A percentile compares a stretch with the other conserved stretches of the same genome.
Evolutionary conservation across 2,329 filamentous ascomycete species (phyloP).

Genomic region (Alternaria arborescens): DNA sequence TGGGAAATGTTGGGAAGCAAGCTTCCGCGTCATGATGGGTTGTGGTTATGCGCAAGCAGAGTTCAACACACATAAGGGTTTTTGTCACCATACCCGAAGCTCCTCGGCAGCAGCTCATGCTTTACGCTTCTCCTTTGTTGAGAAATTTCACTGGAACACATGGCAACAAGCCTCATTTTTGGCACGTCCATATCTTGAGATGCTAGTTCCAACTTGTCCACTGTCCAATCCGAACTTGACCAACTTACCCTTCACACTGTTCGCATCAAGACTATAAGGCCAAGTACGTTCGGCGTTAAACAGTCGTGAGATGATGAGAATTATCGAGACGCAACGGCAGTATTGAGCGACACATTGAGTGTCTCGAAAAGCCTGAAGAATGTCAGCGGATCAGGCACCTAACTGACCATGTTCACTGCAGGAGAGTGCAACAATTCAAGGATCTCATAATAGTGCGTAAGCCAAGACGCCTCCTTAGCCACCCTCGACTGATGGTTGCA

Average conservation of each 20-base stretch:
- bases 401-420: constrained; percentile 20
- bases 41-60: constrained; percentile 4
- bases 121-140: background rate
- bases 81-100: background rate
- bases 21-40: background rate
- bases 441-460: constrained; percentile 26
- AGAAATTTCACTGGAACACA: background rate
- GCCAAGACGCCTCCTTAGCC: background rate
- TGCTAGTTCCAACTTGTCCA: background rate
- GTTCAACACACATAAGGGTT: background rate
- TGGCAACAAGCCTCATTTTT: background rate
- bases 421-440: constrained; percentile 43
- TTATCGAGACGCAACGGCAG: constrained; percentile 4
- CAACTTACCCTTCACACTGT: background rate
- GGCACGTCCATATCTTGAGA: background rate
- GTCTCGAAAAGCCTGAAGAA: constrained; percentile 33
- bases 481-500: constrained; percentile 37
- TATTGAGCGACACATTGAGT: constrained; percentile 26
- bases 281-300: background rate
- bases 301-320: background rate
- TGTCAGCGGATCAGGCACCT: constrained; percentile 32
- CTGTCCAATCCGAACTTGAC: background rate
- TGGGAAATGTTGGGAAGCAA: background rate
- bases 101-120: background rate
- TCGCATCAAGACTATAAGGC: background rate